These are phyloP conservation scores for Durotheca rogersii DNA, from an alignment of 495 filamentous ascomycete genomes.

Conservation along the genomic window DNA sequence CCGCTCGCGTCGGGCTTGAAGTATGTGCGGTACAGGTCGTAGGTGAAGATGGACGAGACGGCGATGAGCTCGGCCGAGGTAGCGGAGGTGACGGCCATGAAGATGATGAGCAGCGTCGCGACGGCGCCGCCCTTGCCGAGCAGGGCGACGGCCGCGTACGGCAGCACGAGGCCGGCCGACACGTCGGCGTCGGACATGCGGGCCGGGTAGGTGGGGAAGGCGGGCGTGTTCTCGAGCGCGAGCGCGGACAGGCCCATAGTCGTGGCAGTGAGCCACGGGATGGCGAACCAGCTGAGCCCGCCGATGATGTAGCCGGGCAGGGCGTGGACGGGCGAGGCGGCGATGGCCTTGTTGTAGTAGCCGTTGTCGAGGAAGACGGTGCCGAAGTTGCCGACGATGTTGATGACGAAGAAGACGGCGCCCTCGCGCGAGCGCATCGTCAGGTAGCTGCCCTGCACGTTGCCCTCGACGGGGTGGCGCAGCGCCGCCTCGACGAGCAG, in stretches of 20 bases:
- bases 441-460: constrained; percentile 81
- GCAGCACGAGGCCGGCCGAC: constrained; percentile 81
- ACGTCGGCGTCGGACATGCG: constrained; percentile 77
- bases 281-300: constrained; percentile 91
- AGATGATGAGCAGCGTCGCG: constrained; percentile 80
- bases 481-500: constrained; percentile 68
- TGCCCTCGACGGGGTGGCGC: constrained; percentile 77
- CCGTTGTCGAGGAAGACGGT: constrained; percentile 81
- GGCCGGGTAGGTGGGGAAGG: constrained; percentile 70
- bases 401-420: constrained; percentile 95
- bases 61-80: constrained; percentile 89
- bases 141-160: constrained; percentile 84
- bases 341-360: constrained; percentile 95
- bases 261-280: constrained; percentile 89
- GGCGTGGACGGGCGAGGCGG: constrained; percentile 83
- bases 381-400: constrained; percentile 80
- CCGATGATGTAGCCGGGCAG: constrained; percentile 92
- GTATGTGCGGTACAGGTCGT: constrained; percentile 82
- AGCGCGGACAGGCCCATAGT: constrained; percentile 93
- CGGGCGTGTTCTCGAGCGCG: constrained; percentile 72
- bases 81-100: constrained; percentile 94
- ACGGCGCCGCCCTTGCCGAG: constrained; percentile 86
- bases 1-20: constrained; percentile 66
- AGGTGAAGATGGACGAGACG: constrained; percentile 89
- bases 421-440: constrained; percentile 88